Evolutionary conservation across 2,329 filamentous ascomycete genomes (phyloP).

Genomic region (Epichloe aotearoae): DNA sequence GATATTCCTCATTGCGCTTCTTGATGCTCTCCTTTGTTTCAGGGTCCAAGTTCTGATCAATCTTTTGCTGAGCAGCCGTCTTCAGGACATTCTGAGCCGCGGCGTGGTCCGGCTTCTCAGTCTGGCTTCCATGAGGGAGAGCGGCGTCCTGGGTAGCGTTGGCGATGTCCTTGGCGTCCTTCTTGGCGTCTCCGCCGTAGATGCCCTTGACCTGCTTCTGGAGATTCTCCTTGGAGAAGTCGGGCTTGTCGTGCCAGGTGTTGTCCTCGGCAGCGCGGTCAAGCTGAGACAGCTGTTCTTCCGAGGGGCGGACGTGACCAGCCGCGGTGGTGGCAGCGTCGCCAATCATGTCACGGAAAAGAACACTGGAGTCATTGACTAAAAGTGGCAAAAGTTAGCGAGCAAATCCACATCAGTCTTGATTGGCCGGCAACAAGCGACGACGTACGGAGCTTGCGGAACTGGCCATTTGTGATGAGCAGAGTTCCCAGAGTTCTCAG

Average conservation of each 20-base stretch:
- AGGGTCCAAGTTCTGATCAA: slow-evolving; percentile 50
- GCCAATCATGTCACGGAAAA: slow-evolving; percentile 81
- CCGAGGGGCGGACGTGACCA: slow-evolving; percentile 57
- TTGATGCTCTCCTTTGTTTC: slow-evolving; percentile 42
- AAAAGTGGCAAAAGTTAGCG: not conserved
- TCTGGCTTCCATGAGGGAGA: slow-evolving; percentile 28
- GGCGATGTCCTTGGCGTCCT: slow-evolving; percentile 49
- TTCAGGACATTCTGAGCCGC: slow-evolving; percentile 20
- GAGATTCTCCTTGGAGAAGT: slow-evolving; percentile 56
- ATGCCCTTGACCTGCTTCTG: slow-evolving; percentile 54
- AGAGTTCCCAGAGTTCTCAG: slow-evolving; percentile 78
- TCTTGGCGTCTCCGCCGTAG: slow-evolving; percentile 39
- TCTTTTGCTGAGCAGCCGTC: slow-evolving; percentile 40
- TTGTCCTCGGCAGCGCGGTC: slow-evolving; percentile 82
- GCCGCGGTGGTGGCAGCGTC: slow-evolving; percentile 78
- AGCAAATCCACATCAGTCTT: too few species aligned
- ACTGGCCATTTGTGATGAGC: slow-evolving; percentile 90
- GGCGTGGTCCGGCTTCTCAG: slow-evolving; percentile 34
- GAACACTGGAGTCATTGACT: slow-evolving; percentile 66
- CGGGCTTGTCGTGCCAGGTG: slow-evolving; percentile 80
- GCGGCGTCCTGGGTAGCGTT: slow-evolving; percentile 45
- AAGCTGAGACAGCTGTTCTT: slow-evolving; percentile 64
- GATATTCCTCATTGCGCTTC: slow-evolving; percentile 29
- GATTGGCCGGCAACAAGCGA: too few species aligned
- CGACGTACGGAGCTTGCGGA: slow-evolving; percentile 70